Percentiles rank a stretch among this genome's conserved stretches.
Evolutionary conservation across 1,284 basidiomycete species (phyloP).

Genomic region (Ustilago loliicola): DNA sequence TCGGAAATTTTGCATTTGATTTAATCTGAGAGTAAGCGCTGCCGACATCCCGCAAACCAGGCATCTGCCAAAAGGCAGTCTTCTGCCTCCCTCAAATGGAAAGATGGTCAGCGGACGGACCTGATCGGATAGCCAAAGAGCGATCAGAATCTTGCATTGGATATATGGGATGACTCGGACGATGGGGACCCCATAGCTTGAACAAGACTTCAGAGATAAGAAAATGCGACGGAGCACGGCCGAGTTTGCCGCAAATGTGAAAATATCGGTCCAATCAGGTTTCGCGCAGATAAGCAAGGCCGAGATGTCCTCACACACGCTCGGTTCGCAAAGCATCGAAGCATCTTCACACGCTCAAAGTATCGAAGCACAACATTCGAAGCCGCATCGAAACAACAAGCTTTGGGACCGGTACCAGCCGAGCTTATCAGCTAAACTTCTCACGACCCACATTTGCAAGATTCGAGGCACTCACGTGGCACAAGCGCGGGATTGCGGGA

Average conservation of each 20-base stretch:
- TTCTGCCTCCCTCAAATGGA: too few species aligned
- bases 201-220: slow-evolving; percentile 21
- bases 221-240: slow-evolving; percentile 9
- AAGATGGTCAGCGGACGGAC: too few species aligned
- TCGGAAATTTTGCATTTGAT: not conserved
- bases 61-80: not conserved
- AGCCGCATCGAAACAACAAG: not conserved
- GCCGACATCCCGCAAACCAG: not conserved
- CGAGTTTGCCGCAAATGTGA: slow-evolving; percentile 15
- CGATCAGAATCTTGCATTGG: too few species aligned
- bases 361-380: not conserved
- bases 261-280: slow-evolving; percentile 15
- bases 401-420: not conserved
- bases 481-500: not conserved
- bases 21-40: not conserved
- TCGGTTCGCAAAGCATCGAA: not conserved
- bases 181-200: not conserved
- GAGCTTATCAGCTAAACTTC: slow-evolving; percentile 6
- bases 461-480: slow-evolving; percentile 5
- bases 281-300: slow-evolving; percentile 14
- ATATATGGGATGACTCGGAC: slow-evolving; percentile 6
- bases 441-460: not conserved
- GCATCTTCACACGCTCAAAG: not conserved
- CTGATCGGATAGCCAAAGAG: too few species aligned
- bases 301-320: not conserved